These are phyloP conservation scores for Chlamydomonas asymmetrica DNA, from an alignment of 139 green algal species.

Conservation along the genomic window DNA sequence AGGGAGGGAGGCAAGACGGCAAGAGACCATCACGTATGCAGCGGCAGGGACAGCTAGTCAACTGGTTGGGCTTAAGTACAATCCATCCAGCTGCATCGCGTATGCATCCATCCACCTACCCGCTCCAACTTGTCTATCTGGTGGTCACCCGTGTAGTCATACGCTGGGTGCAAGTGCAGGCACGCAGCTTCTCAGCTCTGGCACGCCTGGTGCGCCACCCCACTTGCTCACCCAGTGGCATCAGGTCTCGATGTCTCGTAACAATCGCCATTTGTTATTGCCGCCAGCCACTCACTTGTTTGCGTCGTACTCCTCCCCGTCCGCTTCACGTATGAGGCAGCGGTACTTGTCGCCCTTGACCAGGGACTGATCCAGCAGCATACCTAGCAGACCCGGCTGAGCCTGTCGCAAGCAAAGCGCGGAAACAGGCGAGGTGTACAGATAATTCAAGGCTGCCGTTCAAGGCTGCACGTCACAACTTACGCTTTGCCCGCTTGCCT, in stretches of 20 bases:
- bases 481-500: no score
- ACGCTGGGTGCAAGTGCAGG: background rate
- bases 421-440: background rate
- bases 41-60: background rate
- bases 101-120: background rate
- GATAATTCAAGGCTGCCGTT: background rate
- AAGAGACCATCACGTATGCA: background rate
- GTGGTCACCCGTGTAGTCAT: no score
- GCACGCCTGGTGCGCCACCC: background rate
- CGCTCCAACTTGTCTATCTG: background rate
- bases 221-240: background rate
- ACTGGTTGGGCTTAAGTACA: no score
- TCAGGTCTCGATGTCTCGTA: background rate
- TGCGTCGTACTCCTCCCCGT: slow-evolving; percentile 51
- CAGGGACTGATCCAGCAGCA: slow-evolving; percentile 34
- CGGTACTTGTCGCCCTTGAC: slow-evolving; percentile 37
- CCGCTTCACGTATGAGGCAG: slow-evolving; percentile 31
- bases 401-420: slow-evolving; percentile 1
- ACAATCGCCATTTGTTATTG: background rate
- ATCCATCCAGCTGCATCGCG: no score
- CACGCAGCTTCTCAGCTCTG: background rate
- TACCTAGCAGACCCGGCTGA: slow-evolving; percentile 26
- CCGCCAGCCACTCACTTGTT: slow-evolving; percentile 26
- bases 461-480: background rate
- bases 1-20: background rate